Evolutionary conservation across 306 rosid species (phyloP).

Genomic region (Vigna angularis): DNA sequence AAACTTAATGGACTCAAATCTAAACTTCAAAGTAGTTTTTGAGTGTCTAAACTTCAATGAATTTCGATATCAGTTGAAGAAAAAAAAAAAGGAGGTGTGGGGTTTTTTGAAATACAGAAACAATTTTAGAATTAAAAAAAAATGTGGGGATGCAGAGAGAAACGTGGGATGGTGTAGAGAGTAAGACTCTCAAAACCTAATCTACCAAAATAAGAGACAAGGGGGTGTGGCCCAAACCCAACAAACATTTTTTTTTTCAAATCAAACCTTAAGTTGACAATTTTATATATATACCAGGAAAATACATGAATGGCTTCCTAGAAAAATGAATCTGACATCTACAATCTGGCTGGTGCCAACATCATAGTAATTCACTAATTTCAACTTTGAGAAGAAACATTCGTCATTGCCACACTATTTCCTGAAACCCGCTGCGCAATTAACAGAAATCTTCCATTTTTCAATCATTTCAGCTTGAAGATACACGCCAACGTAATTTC

Average conservation of each 20-base stretch:
- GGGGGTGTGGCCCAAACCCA: no score
- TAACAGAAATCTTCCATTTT: slow-evolving; percentile 33
- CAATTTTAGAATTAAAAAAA: no score
- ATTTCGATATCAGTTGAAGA: no score
- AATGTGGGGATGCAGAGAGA: no score
- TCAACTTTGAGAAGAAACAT: not conserved
- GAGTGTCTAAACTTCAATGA: no score
- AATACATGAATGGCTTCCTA: not conserved
- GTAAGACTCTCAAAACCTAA: no score
- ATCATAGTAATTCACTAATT: not conserved
- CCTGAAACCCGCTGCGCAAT: slow-evolving; percentile 36
- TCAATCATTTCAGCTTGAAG: slow-evolving; percentile 26
- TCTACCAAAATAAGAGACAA: no score
- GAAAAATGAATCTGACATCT: not conserved
- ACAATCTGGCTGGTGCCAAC: not conserved
- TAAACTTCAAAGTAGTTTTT: no score
- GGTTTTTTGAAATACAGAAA: no score
- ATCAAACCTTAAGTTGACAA: not conserved
- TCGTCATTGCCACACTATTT: slow-evolving; percentile 1
- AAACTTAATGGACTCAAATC: no score
- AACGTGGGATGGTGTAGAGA: no score
- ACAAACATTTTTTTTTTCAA: not conserved
- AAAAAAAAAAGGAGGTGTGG: no score
- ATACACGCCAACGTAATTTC: slow-evolving; percentile 41
- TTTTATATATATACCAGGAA: not conserved